These are phyloP conservation scores for Diaporthe eres DNA, from an alignment of 2,329 filamentous ascomycete genomes.

Conservation along the genomic window DNA sequence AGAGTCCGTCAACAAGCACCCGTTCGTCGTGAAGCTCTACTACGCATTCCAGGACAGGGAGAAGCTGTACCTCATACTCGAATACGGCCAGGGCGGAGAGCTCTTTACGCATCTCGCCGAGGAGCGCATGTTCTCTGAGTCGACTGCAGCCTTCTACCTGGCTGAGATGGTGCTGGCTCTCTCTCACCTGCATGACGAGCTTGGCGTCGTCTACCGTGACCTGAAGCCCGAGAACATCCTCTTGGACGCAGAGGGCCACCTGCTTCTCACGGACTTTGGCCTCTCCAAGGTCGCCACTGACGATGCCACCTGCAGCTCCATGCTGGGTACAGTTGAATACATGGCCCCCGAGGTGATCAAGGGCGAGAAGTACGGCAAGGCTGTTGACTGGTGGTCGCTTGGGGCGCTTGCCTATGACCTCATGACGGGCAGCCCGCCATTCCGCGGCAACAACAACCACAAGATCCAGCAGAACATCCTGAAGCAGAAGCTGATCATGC, in stretches of 20 bases:
- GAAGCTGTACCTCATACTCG: slow-evolving; percentile 96
- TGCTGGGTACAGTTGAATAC: slow-evolving; percentile 96
- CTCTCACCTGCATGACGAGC: slow-evolving; percentile 90
- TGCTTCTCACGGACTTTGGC: slow-evolving; percentile 96
- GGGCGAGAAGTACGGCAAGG: slow-evolving; percentile 90
- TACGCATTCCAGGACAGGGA: slow-evolving; percentile 99
- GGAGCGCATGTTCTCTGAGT: slow-evolving; percentile 95
- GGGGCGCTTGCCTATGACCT: slow-evolving; percentile 93
- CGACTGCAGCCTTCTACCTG: slow-evolving; percentile 96
- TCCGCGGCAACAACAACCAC: slow-evolving; percentile 89
- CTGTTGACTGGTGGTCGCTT: slow-evolving; percentile 99
- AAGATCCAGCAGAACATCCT: slow-evolving; percentile 98
- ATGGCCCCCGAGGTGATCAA: slow-evolving; percentile 97
- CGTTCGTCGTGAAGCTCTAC: slow-evolving; percentile 97
- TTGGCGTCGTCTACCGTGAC: slow-evolving; percentile 96
- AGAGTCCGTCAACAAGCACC: slow-evolving; percentile 95
- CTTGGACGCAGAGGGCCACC: slow-evolving; percentile 89
- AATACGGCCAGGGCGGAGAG: slow-evolving; percentile 97
- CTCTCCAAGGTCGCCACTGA: slow-evolving; percentile 94
- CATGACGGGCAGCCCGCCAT: slow-evolving; percentile 92
- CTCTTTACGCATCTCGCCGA: slow-evolving; percentile 94
- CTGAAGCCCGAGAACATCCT: slow-evolving; percentile 98
- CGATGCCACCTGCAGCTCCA: slow-evolving; percentile 82
- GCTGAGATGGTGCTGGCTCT: slow-evolving; percentile 96
- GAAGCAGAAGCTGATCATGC: slow-evolving; percentile 89